phyloP scores from a whole-genome alignment of 164 flowering plant species.

The Brasenia schreberi region DNA sequence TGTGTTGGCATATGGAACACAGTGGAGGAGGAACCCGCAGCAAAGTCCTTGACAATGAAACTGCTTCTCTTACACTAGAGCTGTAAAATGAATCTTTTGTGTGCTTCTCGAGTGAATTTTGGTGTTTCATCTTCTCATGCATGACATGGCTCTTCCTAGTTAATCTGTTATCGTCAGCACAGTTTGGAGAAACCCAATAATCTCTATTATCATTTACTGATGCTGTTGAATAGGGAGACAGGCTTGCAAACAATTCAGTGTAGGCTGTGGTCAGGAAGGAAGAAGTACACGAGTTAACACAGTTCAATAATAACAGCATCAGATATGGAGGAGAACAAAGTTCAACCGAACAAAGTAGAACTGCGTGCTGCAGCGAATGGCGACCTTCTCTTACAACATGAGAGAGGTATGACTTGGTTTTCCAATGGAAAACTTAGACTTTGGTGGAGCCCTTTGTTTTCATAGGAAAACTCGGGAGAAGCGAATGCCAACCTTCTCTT shows the following conservation, averaged over 20 bases:
- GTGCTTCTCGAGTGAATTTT: constrained; percentile 1
- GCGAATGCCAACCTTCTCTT: too few relatives aligned
- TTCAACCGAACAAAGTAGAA: not conserved
- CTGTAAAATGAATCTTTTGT: constrained; percentile 3
- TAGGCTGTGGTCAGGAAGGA: not conserved
- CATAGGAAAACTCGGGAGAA: too few relatives aligned
- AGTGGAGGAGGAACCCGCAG: constrained; percentile 74
- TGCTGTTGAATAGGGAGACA: constrained; percentile 7
- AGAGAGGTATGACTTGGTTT: too few relatives aligned
- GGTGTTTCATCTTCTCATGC: constrained; percentile 2
- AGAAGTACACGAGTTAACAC: not conserved
- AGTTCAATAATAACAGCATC: not conserved
- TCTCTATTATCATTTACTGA: constrained; percentile 11
- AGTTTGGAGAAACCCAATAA: constrained; percentile 38
- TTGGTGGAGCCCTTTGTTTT: too few relatives aligned
- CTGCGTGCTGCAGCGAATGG: too few relatives aligned
- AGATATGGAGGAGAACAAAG: not conserved
- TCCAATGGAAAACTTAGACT: too few relatives aligned
- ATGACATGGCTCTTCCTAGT: constrained; percentile 4
- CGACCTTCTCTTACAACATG: too few relatives aligned
- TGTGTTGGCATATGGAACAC: constrained; percentile 71
- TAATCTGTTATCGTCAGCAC: constrained; percentile 14
- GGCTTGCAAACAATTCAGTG: not conserved
- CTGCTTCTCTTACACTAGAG: constrained; percentile 39
- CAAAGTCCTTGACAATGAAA: constrained; percentile 29